Evolutionary conservation across 2,329 filamentous ascomycete genomes (phyloP).

Genomic region (Beauveria caledonica): DNA sequence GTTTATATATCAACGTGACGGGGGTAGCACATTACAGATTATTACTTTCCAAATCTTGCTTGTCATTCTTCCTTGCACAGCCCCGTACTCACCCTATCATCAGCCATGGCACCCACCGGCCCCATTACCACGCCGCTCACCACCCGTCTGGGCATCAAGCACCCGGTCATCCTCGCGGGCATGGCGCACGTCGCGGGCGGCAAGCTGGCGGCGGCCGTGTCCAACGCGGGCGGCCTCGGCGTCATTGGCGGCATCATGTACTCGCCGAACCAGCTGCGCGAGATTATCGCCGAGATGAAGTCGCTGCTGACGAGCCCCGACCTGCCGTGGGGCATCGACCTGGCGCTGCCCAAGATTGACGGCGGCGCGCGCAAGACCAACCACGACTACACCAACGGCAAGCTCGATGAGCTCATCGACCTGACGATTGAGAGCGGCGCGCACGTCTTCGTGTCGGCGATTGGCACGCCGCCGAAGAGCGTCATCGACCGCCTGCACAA

Average conservation of each 20-base stretch:
- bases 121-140: conserved; percentile 72
- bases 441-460: conserved; percentile 75
- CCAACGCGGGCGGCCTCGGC: conserved; percentile 78
- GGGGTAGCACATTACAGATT: background rate
- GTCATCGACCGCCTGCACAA: conserved; percentile 71
- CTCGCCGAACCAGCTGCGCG: conserved; percentile 64
- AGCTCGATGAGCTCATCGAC: conserved; percentile 79
- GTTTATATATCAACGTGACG: background rate
- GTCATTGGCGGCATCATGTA: conserved; percentile 66
- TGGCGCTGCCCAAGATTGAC: conserved; percentile 84
- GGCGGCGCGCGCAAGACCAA: conserved; percentile 81
- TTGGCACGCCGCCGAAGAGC: conserved; percentile 70
- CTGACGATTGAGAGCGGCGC: conserved; percentile 82
- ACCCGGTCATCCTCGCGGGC: conserved; percentile 85
- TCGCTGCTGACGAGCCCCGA: conserved; percentile 54
- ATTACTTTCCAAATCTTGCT: too few species aligned
- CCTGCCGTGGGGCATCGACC: conserved; percentile 83
- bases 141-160: conserved; percentile 69
- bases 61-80: background rate
- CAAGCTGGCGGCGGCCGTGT: conserved; percentile 73
- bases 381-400: conserved; percentile 88
- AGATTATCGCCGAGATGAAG: conserved; percentile 83
- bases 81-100: background rate
- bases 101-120: conserved; percentile 23
- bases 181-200: conserved; percentile 85